Percentiles rank a stretch among this genome's conserved stretches.
These are phyloP conservation scores for Trifolium pratense DNA, from an alignment of 306 rosid genomes.

Conservation along the genomic window DNA sequence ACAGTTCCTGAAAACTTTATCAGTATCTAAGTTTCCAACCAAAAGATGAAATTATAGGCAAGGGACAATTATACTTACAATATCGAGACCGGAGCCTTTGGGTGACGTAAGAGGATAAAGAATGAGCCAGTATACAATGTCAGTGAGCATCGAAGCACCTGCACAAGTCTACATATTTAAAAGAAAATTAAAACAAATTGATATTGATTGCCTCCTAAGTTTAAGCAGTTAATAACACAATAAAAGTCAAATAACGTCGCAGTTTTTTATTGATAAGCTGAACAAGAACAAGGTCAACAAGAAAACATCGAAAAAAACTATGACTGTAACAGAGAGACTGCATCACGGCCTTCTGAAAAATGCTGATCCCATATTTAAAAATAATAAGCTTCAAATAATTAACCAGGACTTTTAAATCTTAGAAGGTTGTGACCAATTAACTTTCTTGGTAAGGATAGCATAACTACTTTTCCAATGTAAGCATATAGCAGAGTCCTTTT, in stretches of 20 bases:
- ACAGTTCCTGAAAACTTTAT: slow-evolving; percentile 15
- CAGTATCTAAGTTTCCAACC: slow-evolving; percentile 9
- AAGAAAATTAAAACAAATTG: slow-evolving; percentile 32
- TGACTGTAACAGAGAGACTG: slow-evolving; percentile 26
- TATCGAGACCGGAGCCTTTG: slow-evolving; percentile 48
- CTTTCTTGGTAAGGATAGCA: slow-evolving; percentile 21
- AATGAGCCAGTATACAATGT: slow-evolving; percentile 81
- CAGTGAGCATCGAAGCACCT: slow-evolving; percentile 86
- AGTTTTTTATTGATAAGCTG: slow-evolving; percentile 20
- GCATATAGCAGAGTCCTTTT: slow-evolving; percentile 26
- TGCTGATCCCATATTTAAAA: slow-evolving; percentile 5
- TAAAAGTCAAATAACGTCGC: slow-evolving; percentile 10
- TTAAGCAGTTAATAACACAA: slow-evolving; percentile 29
- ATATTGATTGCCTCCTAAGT: slow-evolving; percentile 21
- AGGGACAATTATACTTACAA: slow-evolving; percentile 59
- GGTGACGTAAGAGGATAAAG: slow-evolving; percentile 70
- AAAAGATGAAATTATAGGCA: slow-evolving; percentile 12
- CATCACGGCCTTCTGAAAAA: slow-evolving; percentile 24
- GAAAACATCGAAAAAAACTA: slow-evolving; percentile 16
- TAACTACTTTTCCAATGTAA: slow-evolving; percentile 24
- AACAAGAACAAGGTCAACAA: slow-evolving; percentile 27
- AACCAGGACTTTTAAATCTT: slow-evolving; percentile 25
- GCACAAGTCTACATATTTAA: slow-evolving; percentile 62
- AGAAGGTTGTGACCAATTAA: background rate
- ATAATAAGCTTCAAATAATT: slow-evolving; percentile 17